These are phyloP conservation scores for Suillus variegatus DNA, from an alignment of 768 basidiomycete species.

Conservation along the genomic window DNA sequence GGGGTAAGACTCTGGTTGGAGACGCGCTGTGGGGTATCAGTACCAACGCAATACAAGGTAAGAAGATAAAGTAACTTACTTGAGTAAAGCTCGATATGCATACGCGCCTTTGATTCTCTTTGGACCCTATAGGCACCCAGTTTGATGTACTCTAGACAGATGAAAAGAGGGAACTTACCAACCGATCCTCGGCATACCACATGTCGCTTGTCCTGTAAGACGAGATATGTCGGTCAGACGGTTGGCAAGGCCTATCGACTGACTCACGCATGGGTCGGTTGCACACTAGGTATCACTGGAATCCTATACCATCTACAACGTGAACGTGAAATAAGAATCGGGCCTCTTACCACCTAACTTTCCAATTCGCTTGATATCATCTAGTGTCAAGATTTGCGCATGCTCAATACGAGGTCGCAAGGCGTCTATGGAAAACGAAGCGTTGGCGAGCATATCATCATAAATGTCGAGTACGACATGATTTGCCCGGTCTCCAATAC, in stretches of 20 bases:
- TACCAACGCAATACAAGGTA: neutral
- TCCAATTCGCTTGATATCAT: conserved; percentile 71
- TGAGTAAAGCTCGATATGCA: conserved; percentile 78
- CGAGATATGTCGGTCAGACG: neutral
- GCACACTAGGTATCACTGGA: conserved; percentile 86
- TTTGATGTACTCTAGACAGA: conserved; percentile 1
- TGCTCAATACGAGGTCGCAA: conserved; percentile 85
- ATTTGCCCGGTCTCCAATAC: conserved; percentile 89
- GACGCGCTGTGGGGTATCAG: conserved; percentile 43
- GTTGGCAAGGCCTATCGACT: neutral
- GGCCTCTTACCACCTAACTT: conserved; percentile 64
- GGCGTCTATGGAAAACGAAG: conserved; percentile 23
- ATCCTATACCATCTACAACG: neutral
- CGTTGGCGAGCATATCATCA: conserved; percentile 53
- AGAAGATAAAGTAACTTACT: conserved; percentile 42
- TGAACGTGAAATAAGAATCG: neutral
- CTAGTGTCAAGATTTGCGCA: conserved; percentile 78
- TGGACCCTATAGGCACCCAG: conserved; percentile 54
- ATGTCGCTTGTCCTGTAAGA: conserved; percentile 79
- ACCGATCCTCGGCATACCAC: conserved; percentile 84
- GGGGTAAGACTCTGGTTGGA: conserved; percentile 57
- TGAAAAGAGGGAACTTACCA: conserved; percentile 44
- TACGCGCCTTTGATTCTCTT: conserved; percentile 87
- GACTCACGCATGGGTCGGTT: conserved; percentile 87
- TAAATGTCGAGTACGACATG: conserved; percentile 81